These are phyloP conservation scores for Zygosaccharomyces rouxii DNA, from an alignment of 805 yeast species.

Conservation along the genomic window DNA sequence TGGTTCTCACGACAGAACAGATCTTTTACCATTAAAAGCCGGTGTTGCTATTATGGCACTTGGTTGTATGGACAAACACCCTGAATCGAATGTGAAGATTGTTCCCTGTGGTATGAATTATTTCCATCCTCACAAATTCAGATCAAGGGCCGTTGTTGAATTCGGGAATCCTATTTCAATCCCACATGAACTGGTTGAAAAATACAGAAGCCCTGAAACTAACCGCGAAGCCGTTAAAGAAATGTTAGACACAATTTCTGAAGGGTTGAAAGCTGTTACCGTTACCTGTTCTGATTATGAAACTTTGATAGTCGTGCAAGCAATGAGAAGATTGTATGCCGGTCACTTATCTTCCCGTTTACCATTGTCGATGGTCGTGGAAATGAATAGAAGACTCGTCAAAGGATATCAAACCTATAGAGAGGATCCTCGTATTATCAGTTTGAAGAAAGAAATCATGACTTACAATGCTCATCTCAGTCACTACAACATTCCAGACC, in stretches of 20 bases:
- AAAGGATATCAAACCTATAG: conserved; percentile 73
- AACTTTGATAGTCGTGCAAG: conserved; percentile 82
- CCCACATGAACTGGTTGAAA: conserved; percentile 52
- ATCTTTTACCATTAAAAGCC: conserved; percentile 85
- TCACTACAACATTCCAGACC: conserved; percentile 58
- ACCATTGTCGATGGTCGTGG: conserved; percentile 80
- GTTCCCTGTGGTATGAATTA: conserved; percentile 98
- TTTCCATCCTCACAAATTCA: conserved; percentile 90
- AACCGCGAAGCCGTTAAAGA: conserved; percentile 70
- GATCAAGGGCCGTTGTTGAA: conserved; percentile 93
- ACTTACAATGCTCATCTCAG: conserved; percentile 68
- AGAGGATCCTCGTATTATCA: conserved; percentile 62
- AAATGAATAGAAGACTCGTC: conserved; percentile 83
- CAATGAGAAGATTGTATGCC: conserved; percentile 84
- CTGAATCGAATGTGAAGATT: conserved; percentile 72
- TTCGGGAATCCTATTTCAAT: conserved; percentile 86
- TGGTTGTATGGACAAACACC: conserved; percentile 81
- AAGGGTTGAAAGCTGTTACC: conserved; percentile 77
- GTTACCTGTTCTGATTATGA: conserved; percentile 87
- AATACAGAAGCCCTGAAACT: conserved; percentile 59
- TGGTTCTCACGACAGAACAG: conserved; percentile 94
- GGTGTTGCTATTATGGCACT: conserved; percentile 98
- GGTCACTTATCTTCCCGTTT: conserved; percentile 65
- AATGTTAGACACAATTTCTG: conserved; percentile 63
- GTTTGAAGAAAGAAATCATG: conserved; percentile 58